Evolutionary conservation across 2,329 filamentous ascomycete genomes (phyloP).

Genomic region (Paraconiothyrium sp.): DNA sequence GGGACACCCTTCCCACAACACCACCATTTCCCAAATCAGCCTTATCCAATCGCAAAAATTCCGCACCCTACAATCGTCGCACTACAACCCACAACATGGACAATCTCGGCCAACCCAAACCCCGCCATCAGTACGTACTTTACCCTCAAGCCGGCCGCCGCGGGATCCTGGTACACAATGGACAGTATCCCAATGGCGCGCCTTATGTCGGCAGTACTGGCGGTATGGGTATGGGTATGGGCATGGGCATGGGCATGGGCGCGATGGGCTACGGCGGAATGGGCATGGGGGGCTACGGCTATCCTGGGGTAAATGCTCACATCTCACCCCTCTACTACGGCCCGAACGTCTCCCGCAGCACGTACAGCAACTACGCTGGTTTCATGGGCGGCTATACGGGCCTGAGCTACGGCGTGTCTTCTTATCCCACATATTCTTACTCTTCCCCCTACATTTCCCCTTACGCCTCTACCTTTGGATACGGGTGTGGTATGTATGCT

Average conservation of each 20-base stretch:
- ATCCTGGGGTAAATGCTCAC: constrained; percentile 38
- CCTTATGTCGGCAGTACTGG: constrained; percentile 12
- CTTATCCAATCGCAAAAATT: constrained; percentile 3
- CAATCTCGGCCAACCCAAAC: constrained; percentile 39
- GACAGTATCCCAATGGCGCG: constrained; percentile 41
- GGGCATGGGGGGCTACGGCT: constrained; percentile 21
- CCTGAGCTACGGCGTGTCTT: constrained; percentile 17
- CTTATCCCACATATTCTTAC: constrained; percentile 17
- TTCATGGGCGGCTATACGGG: constrained; percentile 10
- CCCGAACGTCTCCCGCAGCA: constrained; percentile 21
- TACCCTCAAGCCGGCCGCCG: constrained; percentile 41
- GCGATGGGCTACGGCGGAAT: constrained; percentile 23
- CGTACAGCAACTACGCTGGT: constrained; percentile 24
- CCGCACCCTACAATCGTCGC: neutral
- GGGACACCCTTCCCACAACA: neutral
- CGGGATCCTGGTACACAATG: constrained; percentile 37
- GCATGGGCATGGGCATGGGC: constrained; percentile 2
- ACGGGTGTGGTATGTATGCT: constrained; percentile 47
- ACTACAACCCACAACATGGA: constrained; percentile 11
- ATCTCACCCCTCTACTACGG: constrained; percentile 30
- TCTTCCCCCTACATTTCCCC: constrained; percentile 23
- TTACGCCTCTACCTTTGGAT: constrained; percentile 27
- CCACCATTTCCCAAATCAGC: constrained; percentile 3
- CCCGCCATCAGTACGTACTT: constrained; percentile 45
- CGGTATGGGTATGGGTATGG: constrained; percentile 14